A percentile compares a stretch with the other conserved stretches of the same genome.
Conservation (phyloP, 192 early-diverging fungal genomes). For the Diversispora eburnea region DNA sequence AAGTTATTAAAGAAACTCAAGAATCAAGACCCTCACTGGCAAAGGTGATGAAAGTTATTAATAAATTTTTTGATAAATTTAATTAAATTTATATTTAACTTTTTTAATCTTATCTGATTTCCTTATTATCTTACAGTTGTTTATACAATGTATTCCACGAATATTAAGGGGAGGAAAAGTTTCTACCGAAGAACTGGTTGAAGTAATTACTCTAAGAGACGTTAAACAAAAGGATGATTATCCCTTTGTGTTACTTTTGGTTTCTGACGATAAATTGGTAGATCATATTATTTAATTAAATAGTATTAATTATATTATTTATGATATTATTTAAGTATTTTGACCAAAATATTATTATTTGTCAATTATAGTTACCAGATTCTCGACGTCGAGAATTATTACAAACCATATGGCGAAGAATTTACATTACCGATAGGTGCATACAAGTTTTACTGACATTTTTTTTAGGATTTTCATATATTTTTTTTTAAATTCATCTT, state of each 20-base stretch:
- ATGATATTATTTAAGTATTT: background rate
- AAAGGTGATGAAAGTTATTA: slow-evolving; percentile 1
- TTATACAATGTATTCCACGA: background rate
- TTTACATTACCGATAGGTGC: slow-evolving; percentile 14
- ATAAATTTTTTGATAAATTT: background rate
- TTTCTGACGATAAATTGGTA: background rate
- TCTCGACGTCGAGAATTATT: slow-evolving; percentile 6
- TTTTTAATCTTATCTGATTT: background rate
- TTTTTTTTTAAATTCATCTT: background rate
- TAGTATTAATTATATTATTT: background rate
- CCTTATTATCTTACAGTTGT: background rate
- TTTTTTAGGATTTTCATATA: background rate
- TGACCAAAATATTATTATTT: background rate
- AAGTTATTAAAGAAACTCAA: background rate
- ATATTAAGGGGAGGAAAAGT: background rate
- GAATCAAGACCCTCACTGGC: background rate
- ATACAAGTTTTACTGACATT: background rate
- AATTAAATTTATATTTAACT: background rate
- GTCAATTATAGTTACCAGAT: background rate
- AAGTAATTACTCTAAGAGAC: slow-evolving; percentile 5
- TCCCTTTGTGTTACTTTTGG: background rate
- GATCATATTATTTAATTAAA: background rate
- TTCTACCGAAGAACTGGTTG: slow-evolving; percentile 5
- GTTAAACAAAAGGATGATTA: background rate
- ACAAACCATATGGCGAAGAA: slow-evolving; percentile 21